Conservation (phyloP, 148 eudicot genomes). For the Vaccinium corymbosum region DNA sequence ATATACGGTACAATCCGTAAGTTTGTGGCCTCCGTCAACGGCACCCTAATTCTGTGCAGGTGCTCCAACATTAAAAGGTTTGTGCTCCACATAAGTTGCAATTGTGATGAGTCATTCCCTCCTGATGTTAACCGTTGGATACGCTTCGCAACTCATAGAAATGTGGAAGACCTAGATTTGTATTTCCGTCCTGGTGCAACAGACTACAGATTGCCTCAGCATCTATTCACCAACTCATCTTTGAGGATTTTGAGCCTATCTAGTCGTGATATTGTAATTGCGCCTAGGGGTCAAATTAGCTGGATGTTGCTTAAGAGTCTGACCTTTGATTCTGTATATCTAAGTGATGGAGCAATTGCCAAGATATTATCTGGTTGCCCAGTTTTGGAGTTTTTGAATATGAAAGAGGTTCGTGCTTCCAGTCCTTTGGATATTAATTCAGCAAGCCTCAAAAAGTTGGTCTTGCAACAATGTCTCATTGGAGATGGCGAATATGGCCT, state of each 20-base stretch:
- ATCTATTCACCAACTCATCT: not conserved
- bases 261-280: not conserved
- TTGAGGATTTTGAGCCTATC: not conserved
- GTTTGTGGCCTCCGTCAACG: not conserved
- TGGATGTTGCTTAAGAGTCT: slow-evolving; percentile 1
- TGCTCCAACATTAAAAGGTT: not conserved
- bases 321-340: not conserved
- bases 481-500: not conserved
- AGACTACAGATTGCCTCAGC: not conserved
- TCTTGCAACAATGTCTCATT: not conserved
- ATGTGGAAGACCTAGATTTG: not conserved
- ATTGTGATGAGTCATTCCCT: not conserved
- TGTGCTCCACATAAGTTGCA: not conserved
- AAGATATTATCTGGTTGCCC: not conserved
- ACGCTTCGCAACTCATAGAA: not conserved
- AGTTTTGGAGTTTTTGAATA: not conserved
- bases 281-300: not conserved
- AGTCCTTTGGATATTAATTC: not conserved
- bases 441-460: not conserved
- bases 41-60: not conserved
- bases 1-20: too few relatives aligned
- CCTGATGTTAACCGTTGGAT: not conserved
- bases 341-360: not conserved
- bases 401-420: not conserved
- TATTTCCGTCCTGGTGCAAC: not conserved